phyloP scores from a whole-genome alignment of 768 basidiomycete genomes.

The Antrodiella citrinella region DNA sequence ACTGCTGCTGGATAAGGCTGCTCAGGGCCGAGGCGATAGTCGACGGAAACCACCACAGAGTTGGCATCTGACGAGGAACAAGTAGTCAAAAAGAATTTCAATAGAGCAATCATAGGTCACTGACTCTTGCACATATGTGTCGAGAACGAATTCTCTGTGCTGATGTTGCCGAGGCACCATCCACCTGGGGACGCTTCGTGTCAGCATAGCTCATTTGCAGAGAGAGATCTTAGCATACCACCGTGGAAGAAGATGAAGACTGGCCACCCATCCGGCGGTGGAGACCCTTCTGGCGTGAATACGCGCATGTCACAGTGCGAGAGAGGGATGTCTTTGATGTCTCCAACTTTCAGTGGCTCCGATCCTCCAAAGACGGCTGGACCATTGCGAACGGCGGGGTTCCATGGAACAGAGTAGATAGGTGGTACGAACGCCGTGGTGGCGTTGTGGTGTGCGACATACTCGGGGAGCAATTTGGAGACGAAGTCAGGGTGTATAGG shows the following conservation, averaged over 20 bases:
- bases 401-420: conserved; percentile 55
- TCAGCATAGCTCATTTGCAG: neutral
- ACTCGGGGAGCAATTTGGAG: conserved; percentile 55
- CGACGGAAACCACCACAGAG: conserved; percentile 57
- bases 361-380: conserved; percentile 52
- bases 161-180: conserved; percentile 67
- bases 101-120: conserved; percentile 10
- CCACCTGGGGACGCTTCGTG: conserved; percentile 38
- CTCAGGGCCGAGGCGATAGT: conserved; percentile 70
- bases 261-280: conserved; percentile 57
- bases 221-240: conserved; percentile 31
- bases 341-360: conserved; percentile 46
- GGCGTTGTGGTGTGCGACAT: conserved; percentile 51
- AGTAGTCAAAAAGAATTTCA: too few relatives aligned
- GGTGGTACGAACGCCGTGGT: conserved; percentile 37
- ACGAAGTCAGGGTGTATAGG: conserved; percentile 60
- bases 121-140: conserved; percentile 53
- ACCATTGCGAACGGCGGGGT: conserved; percentile 43
- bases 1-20: conserved; percentile 64
- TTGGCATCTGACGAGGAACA: conserved; percentile 36
- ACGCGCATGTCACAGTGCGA: conserved; percentile 48
- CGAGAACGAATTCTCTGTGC: conserved; percentile 50
- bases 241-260: conserved; percentile 71
- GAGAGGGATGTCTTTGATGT: conserved; percentile 43
- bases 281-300: conserved; percentile 50